Evolutionary conservation across 805 yeast genomes (phyloP).

Genomic region (Starmerella davenportii): DNA sequence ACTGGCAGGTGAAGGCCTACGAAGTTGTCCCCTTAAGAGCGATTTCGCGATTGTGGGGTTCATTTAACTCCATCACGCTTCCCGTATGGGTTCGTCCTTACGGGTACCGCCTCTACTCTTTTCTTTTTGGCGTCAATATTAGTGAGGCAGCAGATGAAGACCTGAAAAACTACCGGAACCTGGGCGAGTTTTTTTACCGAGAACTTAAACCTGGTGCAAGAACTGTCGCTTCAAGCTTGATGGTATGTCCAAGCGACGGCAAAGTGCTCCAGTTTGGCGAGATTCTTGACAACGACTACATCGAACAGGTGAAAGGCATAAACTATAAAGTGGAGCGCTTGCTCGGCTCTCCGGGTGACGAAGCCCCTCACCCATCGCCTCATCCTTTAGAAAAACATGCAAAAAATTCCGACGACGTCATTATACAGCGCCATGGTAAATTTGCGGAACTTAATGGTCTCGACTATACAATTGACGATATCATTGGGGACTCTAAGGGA

Average conservation of each 20-base stretch:
- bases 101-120: conserved; percentile 60
- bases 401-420: conserved; percentile 15
- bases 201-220: conserved; percentile 59
- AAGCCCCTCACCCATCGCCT: conserved; percentile 1
- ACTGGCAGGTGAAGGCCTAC: conserved; percentile 83
- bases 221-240: conserved; percentile 46
- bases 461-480: conserved; percentile 48
- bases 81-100: conserved; percentile 82
- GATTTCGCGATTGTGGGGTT: conserved; percentile 87
- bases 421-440: conserved; percentile 41
- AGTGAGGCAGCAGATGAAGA: conserved; percentile 79
- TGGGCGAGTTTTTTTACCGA: conserved; percentile 84
- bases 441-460: conserved; percentile 69
- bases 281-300: conserved; percentile 49
- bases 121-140: conserved; percentile 68
- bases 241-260: conserved; percentile 91
- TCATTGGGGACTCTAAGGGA: conserved; percentile 30
- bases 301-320: conserved; percentile 94
- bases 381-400: conserved; percentile 2
- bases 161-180: conserved; percentile 52
- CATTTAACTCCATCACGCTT: conserved; percentile 58
- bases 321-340: conserved; percentile 79
- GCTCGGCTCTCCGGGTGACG: conserved; percentile 34
- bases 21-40: conserved; percentile 81
- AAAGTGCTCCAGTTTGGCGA: conserved; percentile 69